Evolutionary conservation across 306 rosid genomes (phyloP).

Genomic region (Trifolium subterraneum): DNA sequence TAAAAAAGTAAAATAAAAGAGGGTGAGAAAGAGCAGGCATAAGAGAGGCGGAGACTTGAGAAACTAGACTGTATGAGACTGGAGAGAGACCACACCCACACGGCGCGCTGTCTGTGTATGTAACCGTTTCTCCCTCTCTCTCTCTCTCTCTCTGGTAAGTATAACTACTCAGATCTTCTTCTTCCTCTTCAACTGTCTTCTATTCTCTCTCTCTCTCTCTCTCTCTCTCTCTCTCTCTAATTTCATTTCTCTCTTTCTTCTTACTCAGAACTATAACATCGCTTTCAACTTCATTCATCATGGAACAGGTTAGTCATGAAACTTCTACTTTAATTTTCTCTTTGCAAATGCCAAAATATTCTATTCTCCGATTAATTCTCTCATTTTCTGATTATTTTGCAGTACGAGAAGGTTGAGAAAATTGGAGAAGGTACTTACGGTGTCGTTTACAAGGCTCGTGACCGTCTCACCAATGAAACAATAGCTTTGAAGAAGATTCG

Average conservation of each 20-base stretch:
- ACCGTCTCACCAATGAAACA: slow-evolving; percentile 73
- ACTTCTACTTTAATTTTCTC: background rate
- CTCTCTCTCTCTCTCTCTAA: too few relatives aligned
- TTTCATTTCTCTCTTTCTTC: background rate
- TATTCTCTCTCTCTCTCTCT: too few relatives aligned
- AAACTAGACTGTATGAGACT: too few relatives aligned
- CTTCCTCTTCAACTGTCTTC: slow-evolving; percentile 14
- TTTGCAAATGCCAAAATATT: background rate
- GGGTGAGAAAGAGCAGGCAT: too few relatives aligned
- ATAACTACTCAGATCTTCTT: background rate
- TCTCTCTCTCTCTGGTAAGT: too few relatives aligned
- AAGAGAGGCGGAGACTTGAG: too few relatives aligned
- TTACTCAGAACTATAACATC: slow-evolving; percentile 14
- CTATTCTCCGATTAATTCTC: background rate
- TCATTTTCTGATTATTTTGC: slow-evolving; percentile 25
- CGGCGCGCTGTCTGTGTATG: too few relatives aligned
- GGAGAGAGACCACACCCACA: too few relatives aligned
- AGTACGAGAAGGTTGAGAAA: slow-evolving; percentile 94
- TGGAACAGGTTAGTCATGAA: slow-evolving; percentile 61
- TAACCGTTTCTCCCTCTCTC: too few relatives aligned
- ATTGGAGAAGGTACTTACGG: slow-evolving; percentile 92
- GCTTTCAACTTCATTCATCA: slow-evolving; percentile 17
- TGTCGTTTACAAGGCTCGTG: slow-evolving; percentile 89
- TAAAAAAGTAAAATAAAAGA: too few relatives aligned
- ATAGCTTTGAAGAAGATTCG: slow-evolving; percentile 92